phyloP scores from a whole-genome alignment of 2,329 filamentous ascomycete species.

The Allantophomopsis cytisporea region DNA sequence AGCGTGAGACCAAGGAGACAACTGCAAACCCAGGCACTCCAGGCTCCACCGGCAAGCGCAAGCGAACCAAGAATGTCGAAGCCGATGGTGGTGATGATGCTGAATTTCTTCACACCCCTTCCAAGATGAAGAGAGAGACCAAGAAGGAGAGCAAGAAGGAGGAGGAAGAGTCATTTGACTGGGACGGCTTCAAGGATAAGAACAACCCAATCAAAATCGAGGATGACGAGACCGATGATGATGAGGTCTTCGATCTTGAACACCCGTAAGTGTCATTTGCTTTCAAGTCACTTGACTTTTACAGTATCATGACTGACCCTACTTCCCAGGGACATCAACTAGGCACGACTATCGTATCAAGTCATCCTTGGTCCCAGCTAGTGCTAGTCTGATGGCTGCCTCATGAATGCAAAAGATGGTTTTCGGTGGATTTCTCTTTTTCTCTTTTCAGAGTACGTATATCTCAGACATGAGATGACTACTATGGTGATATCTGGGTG shows the following conservation, averaged over 20 bases:
- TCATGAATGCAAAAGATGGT: too few species aligned
- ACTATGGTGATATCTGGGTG: too few species aligned
- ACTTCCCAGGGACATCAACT: too few species aligned
- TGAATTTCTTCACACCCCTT: neutral
- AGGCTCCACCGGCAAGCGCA: conserved; percentile 1
- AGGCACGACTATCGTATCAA: too few species aligned
- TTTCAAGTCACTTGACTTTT: too few species aligned
- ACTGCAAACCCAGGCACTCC: conserved; percentile 1
- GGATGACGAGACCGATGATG: neutral
- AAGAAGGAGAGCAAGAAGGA: conserved; percentile 6
- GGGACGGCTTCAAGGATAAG: neutral
- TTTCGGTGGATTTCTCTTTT: too few species aligned
- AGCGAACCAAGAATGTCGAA: neutral
- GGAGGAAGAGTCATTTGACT: neutral
- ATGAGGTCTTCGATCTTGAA: neutral
- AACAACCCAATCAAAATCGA: neutral
- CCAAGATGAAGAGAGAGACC: neutral
- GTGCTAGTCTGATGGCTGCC: too few species aligned
- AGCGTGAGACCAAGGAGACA: conserved; percentile 2
- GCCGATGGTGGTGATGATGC: neutral
- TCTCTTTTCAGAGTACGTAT: too few species aligned
- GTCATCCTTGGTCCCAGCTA: too few species aligned
- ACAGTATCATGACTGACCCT: too few species aligned
- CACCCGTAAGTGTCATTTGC: too few species aligned
- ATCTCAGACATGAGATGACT: too few species aligned